Conservation (phyloP, 1,139 yeast species). For the Debaryomyces fabryi region DNA sequence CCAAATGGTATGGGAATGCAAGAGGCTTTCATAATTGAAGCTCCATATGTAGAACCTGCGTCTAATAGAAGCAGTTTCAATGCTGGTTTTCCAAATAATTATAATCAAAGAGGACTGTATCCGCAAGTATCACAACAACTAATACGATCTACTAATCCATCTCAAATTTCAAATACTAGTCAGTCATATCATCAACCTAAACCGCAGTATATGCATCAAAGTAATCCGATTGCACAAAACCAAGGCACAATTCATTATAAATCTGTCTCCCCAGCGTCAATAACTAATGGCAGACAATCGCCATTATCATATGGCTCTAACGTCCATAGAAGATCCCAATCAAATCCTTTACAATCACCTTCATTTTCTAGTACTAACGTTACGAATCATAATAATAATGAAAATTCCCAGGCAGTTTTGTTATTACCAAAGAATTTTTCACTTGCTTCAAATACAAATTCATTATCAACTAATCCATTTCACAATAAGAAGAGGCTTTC, state of each 20-base stretch:
- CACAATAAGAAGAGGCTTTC: conserved; percentile 29
- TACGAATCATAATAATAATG: conserved; percentile 12
- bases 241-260: conserved; percentile 25
- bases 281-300: conserved; percentile 18
- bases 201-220: conserved; percentile 25
- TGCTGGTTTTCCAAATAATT: neutral
- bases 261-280: conserved; percentile 34
- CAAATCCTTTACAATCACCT: conserved; percentile 40
- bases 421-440: conserved; percentile 51
- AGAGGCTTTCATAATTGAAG: conserved; percentile 66
- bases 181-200: conserved; percentile 28
- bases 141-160: conserved; percentile 1
- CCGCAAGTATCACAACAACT: conserved; percentile 3
- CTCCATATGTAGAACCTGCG: conserved; percentile 24
- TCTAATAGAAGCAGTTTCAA: conserved; percentile 5
- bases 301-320: conserved; percentile 10
- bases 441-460: conserved; percentile 24
- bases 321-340: conserved; percentile 36
- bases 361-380: conserved; percentile 12
- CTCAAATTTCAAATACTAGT: conserved; percentile 1
- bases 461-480: conserved; percentile 7
- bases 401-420: conserved; percentile 40
- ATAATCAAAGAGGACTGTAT: neutral
- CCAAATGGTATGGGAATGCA: conserved; percentile 71
- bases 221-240: conserved; percentile 13